A percentile compares a stretch with the other conserved stretches of the same genome.
These are phyloP conservation scores for Talaromyces sp. DNA, from an alignment of 2,329 filamentous ascomycete genomes.

Conservation along the genomic window DNA sequence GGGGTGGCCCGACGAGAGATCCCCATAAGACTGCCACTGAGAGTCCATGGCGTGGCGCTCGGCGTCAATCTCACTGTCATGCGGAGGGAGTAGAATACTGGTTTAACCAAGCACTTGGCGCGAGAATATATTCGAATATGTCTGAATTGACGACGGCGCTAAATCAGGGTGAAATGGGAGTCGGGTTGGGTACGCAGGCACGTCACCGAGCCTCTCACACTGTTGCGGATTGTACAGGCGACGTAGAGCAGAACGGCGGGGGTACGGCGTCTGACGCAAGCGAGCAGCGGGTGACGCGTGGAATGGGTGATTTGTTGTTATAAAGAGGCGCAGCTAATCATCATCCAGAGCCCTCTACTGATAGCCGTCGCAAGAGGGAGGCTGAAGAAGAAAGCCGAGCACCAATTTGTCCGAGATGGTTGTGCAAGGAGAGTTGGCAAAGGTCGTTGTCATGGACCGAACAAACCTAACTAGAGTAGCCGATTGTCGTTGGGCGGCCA, in stretches of 20 bases:
- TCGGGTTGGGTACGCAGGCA: conserved; percentile 2
- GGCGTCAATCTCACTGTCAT: conserved; percentile 13
- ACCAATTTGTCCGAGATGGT: conserved; percentile 9
- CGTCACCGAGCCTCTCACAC: conserved; percentile 9
- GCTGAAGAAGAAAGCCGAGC: conserved; percentile 11
- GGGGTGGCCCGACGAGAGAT: conserved; percentile 58
- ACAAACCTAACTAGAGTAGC: neutral
- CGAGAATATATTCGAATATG: conserved; percentile 18
- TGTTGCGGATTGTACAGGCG: conserved; percentile 13
- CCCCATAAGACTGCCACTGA: conserved; percentile 65
- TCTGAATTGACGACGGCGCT: conserved; percentile 25
- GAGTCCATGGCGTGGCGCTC: conserved; percentile 48
- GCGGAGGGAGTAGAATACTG: conserved; percentile 12
- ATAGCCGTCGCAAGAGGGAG: neutral
- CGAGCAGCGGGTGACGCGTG: conserved; percentile 14
- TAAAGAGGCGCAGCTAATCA: conserved; percentile 21
- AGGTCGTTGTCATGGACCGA: conserved; percentile 1
- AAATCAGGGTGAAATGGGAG: neutral
- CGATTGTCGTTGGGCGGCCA: conserved; percentile 11
- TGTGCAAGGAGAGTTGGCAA: conserved; percentile 1
- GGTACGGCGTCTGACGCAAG: conserved; percentile 20
- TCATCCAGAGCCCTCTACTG: conserved; percentile 20
- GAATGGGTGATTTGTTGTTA: conserved; percentile 21
- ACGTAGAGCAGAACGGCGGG: conserved; percentile 17
- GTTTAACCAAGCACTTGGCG: neutral